These are phyloP conservation scores for Elsinoe necatrix DNA, from an alignment of 2,329 filamentous ascomycete genomes.

Conservation along the genomic window DNA sequence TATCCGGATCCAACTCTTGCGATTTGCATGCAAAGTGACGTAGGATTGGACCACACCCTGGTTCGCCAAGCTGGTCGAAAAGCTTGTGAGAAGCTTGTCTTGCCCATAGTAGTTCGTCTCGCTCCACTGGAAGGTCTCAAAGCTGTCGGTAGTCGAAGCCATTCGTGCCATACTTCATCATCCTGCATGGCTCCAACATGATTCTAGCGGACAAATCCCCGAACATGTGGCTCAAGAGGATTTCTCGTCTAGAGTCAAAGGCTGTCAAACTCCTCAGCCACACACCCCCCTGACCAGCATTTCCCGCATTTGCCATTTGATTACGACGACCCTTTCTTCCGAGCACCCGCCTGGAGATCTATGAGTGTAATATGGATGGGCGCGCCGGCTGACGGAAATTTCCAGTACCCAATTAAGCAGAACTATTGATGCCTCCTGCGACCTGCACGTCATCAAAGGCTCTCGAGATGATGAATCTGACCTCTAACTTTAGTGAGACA, in stretches of 20 bases:
- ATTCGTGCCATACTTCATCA: neutral
- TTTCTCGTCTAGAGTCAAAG: neutral
- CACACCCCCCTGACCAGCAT: neutral
- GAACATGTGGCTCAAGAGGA: neutral
- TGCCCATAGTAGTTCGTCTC: neutral
- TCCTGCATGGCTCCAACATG: neutral
- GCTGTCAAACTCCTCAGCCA: neutral
- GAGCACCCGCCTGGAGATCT: neutral
- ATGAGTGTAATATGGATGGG: neutral
- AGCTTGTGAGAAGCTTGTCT: conserved; percentile 11
- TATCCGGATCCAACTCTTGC: conserved; percentile 1
- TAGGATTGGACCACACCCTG: neutral
- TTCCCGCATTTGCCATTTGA: neutral
- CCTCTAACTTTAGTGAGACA: too few species aligned
- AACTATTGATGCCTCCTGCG: too few species aligned
- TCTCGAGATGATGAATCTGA: too few species aligned
- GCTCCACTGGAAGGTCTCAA: neutral
- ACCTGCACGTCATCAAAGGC: too few species aligned
- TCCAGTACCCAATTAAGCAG: too few species aligned
- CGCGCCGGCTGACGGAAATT: too few species aligned
- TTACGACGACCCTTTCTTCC: conserved; percentile 1
- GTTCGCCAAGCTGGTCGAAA: conserved; percentile 1
- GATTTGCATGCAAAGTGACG: conserved; percentile 4
- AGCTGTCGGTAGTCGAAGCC: neutral
- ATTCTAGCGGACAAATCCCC: neutral